Conservation (phyloP, 2,329 filamentous ascomycete species). For the Fonsecaea pedrosoi region DNA sequence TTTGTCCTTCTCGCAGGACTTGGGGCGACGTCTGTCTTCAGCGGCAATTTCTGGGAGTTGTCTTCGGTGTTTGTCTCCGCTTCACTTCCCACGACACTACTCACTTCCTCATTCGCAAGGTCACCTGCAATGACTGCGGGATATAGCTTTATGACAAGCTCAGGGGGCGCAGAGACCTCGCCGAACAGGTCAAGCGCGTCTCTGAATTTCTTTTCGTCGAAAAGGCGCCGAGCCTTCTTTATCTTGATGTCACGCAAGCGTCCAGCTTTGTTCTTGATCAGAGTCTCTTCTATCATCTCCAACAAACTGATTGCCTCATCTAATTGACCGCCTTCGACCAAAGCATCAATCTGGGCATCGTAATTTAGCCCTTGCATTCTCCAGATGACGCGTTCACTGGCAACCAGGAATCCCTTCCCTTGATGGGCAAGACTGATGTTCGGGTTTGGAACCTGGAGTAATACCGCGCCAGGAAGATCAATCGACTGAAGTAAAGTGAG, state of each 20-base stretch:
- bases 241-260: slow-evolving; percentile 87
- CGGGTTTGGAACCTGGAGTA: slow-evolving; percentile 89
- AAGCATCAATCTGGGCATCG: slow-evolving; percentile 82
- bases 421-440: slow-evolving; percentile 94
- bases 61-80: slow-evolving; percentile 11
- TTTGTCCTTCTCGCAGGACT: slow-evolving; percentile 29
- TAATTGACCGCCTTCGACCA: slow-evolving; percentile 74
- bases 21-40: slow-evolving; percentile 26
- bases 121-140: slow-evolving; percentile 84
- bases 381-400: slow-evolving; percentile 91
- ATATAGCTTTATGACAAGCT: slow-evolving; percentile 83
- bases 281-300: slow-evolving; percentile 87
- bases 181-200: slow-evolving; percentile 90
- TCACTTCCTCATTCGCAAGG: slow-evolving; percentile 59
- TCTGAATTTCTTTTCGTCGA: slow-evolving; percentile 80
- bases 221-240: slow-evolving; percentile 84
- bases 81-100: slow-evolving; percentile 45
- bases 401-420: slow-evolving; percentile 92
- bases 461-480: slow-evolving; percentile 77
- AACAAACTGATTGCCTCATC: slow-evolving; percentile 93
- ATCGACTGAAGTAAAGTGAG: slow-evolving; percentile 88
- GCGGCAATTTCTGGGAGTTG: slow-evolving; percentile 17
- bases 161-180: slow-evolving; percentile 86
- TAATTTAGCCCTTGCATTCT: slow-evolving; percentile 94
- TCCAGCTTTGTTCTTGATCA: slow-evolving; percentile 81